Base-by-base conservation (phyloP, 805 yeast genomes). In the Pichia scutulata region DNA sequence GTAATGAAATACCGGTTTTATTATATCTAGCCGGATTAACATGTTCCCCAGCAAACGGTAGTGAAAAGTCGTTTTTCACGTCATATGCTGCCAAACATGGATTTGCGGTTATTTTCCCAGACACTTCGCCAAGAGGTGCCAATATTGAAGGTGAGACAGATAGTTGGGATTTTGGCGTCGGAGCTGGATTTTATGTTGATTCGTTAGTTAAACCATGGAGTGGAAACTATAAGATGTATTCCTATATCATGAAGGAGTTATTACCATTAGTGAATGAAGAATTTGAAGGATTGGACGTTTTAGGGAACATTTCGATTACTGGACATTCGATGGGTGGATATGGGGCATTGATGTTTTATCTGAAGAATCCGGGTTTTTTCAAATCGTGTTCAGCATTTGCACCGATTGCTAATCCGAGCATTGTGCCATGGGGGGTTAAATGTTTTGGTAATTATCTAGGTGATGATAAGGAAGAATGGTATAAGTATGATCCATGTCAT, bases 301-400 rank as follows among this genome's bases (percentile, higher is more conserved):
- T 46, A 10, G 64, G 69, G 39, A 82, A 77, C 40, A 75, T 82
- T 47, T 78, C 92, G 21, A 80, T 92, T 56, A 81, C 93, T n/a
- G 99, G 99, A 42, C 98, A 93, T 67, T 93, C 99, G 1, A 93
- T 93, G 98, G 99, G 99, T 46, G 99, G 99, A 1, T 88, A 78
- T 64, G 99, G 98, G 51, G 95, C 99, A 0, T 68, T 92, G 53
- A 70, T 84, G 53, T 76, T 78, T 16, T 77, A 74, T 57, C 69
- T 92, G 52, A 78, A 75, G 55, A 80, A 85, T 64, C 87, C 90
- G 1, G 84, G 81, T 1, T 73, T 72, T 59, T 92, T 85, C 72
- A 78, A 78, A 63, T 81, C 93, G 1, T 90, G 86, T 41, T 79
- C 88, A 52, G 97, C 97, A 0, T 92, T 92, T 70, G 79, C 97